Base-by-base conservation (phyloP, 139 green algal species). In the Chlorella vulgaris region DNA sequence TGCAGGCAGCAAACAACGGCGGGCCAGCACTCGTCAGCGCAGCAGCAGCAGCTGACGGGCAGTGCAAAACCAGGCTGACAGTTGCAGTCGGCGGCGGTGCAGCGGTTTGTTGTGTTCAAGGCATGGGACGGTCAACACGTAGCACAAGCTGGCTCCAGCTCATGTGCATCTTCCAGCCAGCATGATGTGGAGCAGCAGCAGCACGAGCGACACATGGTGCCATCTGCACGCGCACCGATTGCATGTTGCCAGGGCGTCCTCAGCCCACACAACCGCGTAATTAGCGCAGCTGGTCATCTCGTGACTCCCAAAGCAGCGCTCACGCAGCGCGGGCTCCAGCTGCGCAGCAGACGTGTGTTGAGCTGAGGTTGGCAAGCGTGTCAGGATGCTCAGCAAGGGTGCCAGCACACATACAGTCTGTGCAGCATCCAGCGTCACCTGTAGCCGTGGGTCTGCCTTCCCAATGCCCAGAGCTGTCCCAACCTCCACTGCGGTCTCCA, bases 241-340 rank as follows among this genome's bases (percentile, higher is more conserved):
- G n/a, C 55, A 22, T 4, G 53, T 43, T 40, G 87, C 71, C 38
- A 22, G 24, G 2, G 74, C 84, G 60, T 93, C 89, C 2, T 71
- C 55, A n/a, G 81, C 84, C 89, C 89, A 93, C 1, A 89, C 84
- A 0, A 38, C 61, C 29, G 82, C 63, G 81, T 93, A 93, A 55
- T 79, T 63, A 31, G 43, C 50, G 74, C 87, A 83, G 29, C 71
- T 63, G 35, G 81, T 51, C 76, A 90, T 55, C 69, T 93, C 87
- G 19, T 86, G 60, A 22, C 58, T 55, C 3, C 89, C 89, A 77
- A 93, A 93, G 78, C 69, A 88, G 22, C 89, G 83, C 74, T 93
- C 89, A 26, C 76, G 73, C 62, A 93, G 71, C 77, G 87, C 80
- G 0, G 26, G 33, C 2, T 84, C 84, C 0, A 78, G 26, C 86